A percentile compares a stretch with the other conserved stretches of the same genome.
Conservation (phyloP, 805 yeast genomes). For the Cyberlindnera nakhonratchasimensis region DNA sequence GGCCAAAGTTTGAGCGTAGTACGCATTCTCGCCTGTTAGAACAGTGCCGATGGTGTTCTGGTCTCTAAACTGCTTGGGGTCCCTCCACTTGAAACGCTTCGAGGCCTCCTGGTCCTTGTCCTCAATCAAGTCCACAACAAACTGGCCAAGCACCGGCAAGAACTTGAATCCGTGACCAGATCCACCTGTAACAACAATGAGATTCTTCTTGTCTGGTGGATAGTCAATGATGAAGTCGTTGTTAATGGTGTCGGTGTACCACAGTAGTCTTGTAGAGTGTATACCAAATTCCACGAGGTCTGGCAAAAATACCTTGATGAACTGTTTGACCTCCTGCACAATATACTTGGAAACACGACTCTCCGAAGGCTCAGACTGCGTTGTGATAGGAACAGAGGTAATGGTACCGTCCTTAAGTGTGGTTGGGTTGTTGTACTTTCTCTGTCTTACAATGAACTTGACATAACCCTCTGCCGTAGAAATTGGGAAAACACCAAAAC, state of each 20-base stretch:
- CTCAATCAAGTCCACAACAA: slow-evolving; percentile 33
- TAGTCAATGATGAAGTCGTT: slow-evolving; percentile 31
- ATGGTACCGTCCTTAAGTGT: slow-evolving; percentile 21
- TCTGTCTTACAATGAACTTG: slow-evolving; percentile 36
- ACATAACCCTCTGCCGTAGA: slow-evolving; percentile 31
- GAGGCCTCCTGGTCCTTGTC: slow-evolving; percentile 31
- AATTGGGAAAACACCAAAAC: slow-evolving; percentile 35
- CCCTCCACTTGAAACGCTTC: slow-evolving; percentile 33
- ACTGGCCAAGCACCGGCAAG: slow-evolving; percentile 34
- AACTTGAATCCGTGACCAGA: slow-evolving; percentile 37
- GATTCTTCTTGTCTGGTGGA: slow-evolving; percentile 26
- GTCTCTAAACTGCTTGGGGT: slow-evolving; percentile 27
- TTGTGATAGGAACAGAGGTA: slow-evolving; percentile 33
- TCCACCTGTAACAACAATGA: slow-evolving; percentile 34
- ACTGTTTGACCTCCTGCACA: slow-evolving; percentile 24
- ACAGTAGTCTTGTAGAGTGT: slow-evolving; percentile 31
- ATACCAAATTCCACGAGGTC: slow-evolving; percentile 22
- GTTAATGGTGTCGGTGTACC: slow-evolving; percentile 36
- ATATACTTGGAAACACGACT: slow-evolving; percentile 27
- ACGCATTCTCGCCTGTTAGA: slow-evolving; percentile 13
- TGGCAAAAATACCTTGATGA: slow-evolving; percentile 20
- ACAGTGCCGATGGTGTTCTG: slow-evolving; percentile 23
- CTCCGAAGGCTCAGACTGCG: slow-evolving; percentile 24
- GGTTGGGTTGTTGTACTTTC: slow-evolving; percentile 33
- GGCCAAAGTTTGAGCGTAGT: slow-evolving; percentile 34